A percentile compares a stretch with the other conserved stretches of the same genome.
phyloP scores from a whole-genome alignment of 2,329 filamentous ascomycete genomes.

The Penicillium sp. region DNA sequence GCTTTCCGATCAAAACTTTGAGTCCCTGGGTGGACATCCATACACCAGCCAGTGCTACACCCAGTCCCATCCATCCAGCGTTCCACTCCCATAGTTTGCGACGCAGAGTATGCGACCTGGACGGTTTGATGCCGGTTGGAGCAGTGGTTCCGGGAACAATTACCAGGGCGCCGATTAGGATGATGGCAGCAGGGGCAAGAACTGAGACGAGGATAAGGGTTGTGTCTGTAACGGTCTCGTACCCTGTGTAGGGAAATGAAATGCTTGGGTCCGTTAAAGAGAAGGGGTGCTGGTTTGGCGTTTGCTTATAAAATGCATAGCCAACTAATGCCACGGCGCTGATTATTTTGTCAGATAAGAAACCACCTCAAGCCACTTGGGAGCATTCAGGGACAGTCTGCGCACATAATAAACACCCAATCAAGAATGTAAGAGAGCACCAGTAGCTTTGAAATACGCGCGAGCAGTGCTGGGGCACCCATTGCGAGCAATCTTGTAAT shows the following conservation, averaged over 20 bases:
- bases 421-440: constrained; percentile 69
- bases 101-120: constrained; percentile 67
- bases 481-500: background rate
- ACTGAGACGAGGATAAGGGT: constrained; percentile 65
- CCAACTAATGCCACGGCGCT: constrained; percentile 60
- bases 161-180: constrained; percentile 65
- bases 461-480: constrained; percentile 1
- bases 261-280: constrained; percentile 73
- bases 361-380: background rate
- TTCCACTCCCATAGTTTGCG: constrained; percentile 91
- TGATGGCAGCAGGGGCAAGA: constrained; percentile 64
- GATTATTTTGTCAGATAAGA: background rate
- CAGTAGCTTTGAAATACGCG: constrained; percentile 50
- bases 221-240: constrained; percentile 70
- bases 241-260: constrained; percentile 68
- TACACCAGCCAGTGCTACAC: constrained; percentile 66
- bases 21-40: constrained; percentile 83
- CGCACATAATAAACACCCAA: constrained; percentile 65
- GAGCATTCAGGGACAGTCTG: background rate
- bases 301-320: constrained; percentile 57
- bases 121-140: constrained; percentile 43
- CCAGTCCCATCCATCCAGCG: constrained; percentile 78
- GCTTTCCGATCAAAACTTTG: constrained; percentile 71
- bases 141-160: constrained; percentile 72
- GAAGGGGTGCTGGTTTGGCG: constrained; percentile 70